Percentiles rank a stretch among this genome's conserved stretches.
Conservation (phyloP, 129 eudicot species). For the Saussurea involucrata region DNA sequence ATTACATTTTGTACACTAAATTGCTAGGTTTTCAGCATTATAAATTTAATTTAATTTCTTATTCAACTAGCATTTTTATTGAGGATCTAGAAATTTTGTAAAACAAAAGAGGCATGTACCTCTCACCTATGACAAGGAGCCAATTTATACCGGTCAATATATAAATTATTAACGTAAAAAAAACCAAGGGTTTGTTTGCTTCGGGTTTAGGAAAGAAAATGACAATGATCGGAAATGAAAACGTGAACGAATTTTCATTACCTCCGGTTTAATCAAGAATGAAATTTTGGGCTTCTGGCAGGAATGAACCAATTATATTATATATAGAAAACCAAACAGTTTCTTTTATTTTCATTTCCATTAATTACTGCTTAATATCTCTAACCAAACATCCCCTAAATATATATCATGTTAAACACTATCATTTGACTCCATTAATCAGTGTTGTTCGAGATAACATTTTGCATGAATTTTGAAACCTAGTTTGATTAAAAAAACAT, state of each 20-base stretch:
- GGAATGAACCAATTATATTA: no score
- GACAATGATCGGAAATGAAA: no score
- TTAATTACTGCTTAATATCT: no score
- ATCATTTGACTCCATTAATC: not conserved
- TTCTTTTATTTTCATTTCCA: no score
- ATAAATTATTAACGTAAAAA: not conserved
- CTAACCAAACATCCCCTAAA: no score
- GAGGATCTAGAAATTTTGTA: not conserved
- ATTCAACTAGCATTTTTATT: not conserved
- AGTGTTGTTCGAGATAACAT: not conserved
- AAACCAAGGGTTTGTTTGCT: no score
- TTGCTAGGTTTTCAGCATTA: not conserved
- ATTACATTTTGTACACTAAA: conserved; percentile 9
- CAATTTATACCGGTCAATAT: not conserved
- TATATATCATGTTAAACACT: not conserved
- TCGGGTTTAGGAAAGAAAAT: no score
- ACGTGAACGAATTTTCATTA: no score
- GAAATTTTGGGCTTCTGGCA: no score
- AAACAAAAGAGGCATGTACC: not conserved
- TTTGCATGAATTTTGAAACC: not conserved
- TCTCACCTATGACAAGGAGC: not conserved
- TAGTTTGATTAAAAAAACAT: not conserved
- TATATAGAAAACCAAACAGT: no score
- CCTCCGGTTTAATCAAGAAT: no score
- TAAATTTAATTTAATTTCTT: not conserved